These are phyloP conservation scores for Galeopsis tetrahit DNA, from an alignment of 257 asterid genomes.

Conservation along the genomic window DNA sequence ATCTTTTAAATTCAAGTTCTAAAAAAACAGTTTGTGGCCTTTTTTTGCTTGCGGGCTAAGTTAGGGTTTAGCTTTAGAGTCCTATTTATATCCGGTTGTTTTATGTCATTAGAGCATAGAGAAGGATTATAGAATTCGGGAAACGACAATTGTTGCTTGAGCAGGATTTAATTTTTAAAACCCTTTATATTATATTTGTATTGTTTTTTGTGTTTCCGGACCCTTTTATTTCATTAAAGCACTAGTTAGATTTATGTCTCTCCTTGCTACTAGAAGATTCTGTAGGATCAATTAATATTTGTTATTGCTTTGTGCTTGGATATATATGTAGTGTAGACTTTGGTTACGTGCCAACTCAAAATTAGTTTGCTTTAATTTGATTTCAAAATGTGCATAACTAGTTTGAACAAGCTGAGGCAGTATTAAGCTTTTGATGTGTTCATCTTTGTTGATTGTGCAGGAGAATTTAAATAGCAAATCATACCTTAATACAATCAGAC, in stretches of 20 bases:
- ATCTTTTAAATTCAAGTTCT: too few species aligned
- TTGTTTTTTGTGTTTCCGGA: too few species aligned
- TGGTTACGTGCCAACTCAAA: constrained; percentile 23
- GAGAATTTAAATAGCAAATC: constrained; percentile 94
- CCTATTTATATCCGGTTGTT: too few species aligned
- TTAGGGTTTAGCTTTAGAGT: too few species aligned
- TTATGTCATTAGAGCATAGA: too few species aligned
- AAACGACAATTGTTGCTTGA: too few species aligned
- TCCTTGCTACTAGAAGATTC: constrained; percentile 28
- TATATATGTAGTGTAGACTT: constrained; percentile 1
- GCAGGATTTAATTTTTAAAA: too few species aligned
- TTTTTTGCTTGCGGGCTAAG: too few species aligned
- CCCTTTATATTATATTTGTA: too few species aligned
- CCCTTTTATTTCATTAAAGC: too few species aligned
- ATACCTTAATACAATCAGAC: constrained; percentile 79
- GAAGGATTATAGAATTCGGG: too few species aligned
- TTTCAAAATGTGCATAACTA: neutral
- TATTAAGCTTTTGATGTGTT: constrained; percentile 20
- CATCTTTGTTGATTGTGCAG: constrained; percentile 57
- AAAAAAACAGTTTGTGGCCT: too few species aligned
- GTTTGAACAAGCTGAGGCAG: constrained; percentile 20
- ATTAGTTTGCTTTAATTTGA: neutral
- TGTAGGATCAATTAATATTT: constrained; percentile 22
- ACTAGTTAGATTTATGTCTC: constrained; percentile 27
- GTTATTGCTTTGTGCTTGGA: constrained; percentile 26